Percentiles rank a stretch among this genome's conserved stretches.
phyloP scores from a whole-genome alignment of 2,329 filamentous ascomycete genomes.

The Ceratocystis diversiconidia region DNA sequence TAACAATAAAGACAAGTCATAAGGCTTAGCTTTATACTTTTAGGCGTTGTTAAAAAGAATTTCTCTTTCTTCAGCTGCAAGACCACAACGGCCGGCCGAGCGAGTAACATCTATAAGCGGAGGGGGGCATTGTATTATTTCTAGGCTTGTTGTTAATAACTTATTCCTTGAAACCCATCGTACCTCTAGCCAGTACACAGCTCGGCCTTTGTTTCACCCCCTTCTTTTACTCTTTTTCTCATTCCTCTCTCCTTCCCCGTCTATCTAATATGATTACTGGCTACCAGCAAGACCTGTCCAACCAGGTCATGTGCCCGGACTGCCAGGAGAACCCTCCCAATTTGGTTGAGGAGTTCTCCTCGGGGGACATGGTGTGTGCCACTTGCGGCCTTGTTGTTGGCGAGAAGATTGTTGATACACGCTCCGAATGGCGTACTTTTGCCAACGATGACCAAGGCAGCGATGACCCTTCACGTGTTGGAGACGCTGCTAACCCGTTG shows the following conservation, averaged over 20 bases:
- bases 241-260: not conserved
- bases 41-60: not conserved
- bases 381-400: slow-evolving; percentile 84
- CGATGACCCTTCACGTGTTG: slow-evolving; percentile 95
- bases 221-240: not conserved
- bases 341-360: slow-evolving; percentile 81
- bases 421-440: slow-evolving; percentile 97
- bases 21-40: not conserved
- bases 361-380: slow-evolving; percentile 81
- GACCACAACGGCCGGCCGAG: not conserved
- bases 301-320: slow-evolving; percentile 73
- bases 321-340: slow-evolving; percentile 89
- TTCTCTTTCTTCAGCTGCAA: not conserved
- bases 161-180: not conserved
- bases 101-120: not conserved
- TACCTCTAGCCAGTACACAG: not conserved
- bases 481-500: slow-evolving; percentile 80
- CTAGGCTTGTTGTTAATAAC: not conserved
- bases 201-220: not conserved
- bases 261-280: slow-evolving; percentile 20
- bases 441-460: slow-evolving; percentile 94
- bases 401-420: slow-evolving; percentile 83
- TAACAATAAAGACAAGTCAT: not conserved
- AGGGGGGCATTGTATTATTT: not conserved
- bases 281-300: slow-evolving; percentile 76